Evolutionary conservation across 2,329 filamentous ascomycete genomes (phyloP), one percentile per base, ranked within the genome.

Genomic region (Aspergillus ochraceus): DNA sequence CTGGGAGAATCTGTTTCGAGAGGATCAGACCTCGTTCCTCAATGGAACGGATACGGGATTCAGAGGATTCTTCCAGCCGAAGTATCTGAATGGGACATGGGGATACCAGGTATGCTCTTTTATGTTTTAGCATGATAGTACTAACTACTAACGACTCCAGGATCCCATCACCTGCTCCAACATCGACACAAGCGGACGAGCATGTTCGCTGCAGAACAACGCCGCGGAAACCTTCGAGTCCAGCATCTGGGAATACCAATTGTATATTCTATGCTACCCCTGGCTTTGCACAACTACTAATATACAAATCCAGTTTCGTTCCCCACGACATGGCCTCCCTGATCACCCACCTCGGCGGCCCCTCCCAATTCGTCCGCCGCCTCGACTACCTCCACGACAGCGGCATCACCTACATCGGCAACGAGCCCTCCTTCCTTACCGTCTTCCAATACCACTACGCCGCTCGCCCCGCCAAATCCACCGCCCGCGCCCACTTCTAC

Each of bases 361-460:
- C 83, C 0, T 70, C 76, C 2, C 69, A 71, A 22, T 90, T 89
- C 63, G 77, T 83, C 29, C 71, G 78, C 12, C 84, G 88, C 1
- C 83, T 90, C 0, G 77, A 86, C 68, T 90, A 85, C 72, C 76
- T 90, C 3, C 88, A 90, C 69, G 84, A 88, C 66, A 77, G 79
- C 1, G 81, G 83, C 6, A 84, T 90, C 29, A 83, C 86, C 8
- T 88, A 89, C 70, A 86, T 90, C 45, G 87, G 87, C 56, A 87
- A 90, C 66, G 80, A 88, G 62, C 85, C 86, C 12, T 79, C 82
- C 2, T 89, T 89, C 70, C 77, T 89, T 2, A 86, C 83, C 1
- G 83, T 89, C 0, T 90, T 86, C 71, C 83, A 89, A 64, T 90
- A 89, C 72, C 87, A 90, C 75, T 90, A 89, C 64, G 87, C 84